Evolutionary conservation across 2,329 filamentous ascomycete genomes (phyloP), one percentile per base, ranked within the genome.

Genomic region (Sarocladiaceae sp.): DNA sequence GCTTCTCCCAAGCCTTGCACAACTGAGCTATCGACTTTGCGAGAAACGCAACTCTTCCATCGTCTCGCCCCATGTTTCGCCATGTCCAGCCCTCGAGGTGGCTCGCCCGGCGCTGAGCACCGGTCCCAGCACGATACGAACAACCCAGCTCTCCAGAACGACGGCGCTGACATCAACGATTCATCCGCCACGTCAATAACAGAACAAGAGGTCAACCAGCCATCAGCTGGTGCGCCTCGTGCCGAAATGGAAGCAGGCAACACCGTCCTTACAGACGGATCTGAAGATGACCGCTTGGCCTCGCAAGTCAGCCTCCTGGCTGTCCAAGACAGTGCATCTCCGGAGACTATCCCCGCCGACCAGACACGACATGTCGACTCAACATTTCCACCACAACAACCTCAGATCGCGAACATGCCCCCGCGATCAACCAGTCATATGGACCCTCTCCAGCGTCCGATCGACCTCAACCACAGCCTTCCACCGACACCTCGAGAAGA

Each of bases 1-100:
- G 5, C n/a, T n/a, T n/a, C n/a, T n/a, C n/a, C n/a, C n/a, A n/a
- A n/a, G n/a, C n/a, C n/a, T n/a, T n/a, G n/a, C n/a, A n/a, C n/a
- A n/a, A n/a, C n/a, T n/a, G n/a, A n/a, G n/a, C n/a, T n/a, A n/a
- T n/a, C n/a, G n/a, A n/a, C n/a, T n/a, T n/a, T n/a, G n/a, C n/a
- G n/a, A n/a, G n/a, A n/a, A n/a, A n/a, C n/a, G n/a, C n/a, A n/a
- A n/a, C n/a, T n/a, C n/a, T n/a, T n/a, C n/a, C n/a, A n/a, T n/a
- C n/a, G n/a, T n/a, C n/a, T n/a, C n/a, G n/a, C n/a, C n/a, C n/a
- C n/a, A n/a, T n/a, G n/a, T n/a, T n/a, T n/a, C n/a, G n/a, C 24
- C 24, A 41, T 41, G 37, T 41, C 37, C 19, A 41, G 37, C 37
- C 37, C 37, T 41, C 37, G 37, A 41, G 24, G 37, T 27, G 23